Conservation (phyloP, 306 rosid genomes). For the Fagus sylvatica region DNA sequence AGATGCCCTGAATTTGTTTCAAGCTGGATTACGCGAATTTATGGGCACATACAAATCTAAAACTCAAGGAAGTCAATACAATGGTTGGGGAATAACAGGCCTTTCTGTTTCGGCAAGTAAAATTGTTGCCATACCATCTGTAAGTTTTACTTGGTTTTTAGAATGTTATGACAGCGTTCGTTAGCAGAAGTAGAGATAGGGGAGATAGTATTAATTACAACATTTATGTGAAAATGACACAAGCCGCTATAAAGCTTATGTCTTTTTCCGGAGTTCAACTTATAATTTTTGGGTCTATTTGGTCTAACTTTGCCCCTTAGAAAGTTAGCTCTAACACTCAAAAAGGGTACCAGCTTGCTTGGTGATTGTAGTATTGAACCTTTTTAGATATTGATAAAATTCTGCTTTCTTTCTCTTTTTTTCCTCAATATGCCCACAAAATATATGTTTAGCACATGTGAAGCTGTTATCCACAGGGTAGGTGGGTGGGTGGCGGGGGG, state of each 20-base stretch:
- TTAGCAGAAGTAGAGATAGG: too few relatives aligned
- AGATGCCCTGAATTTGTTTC: slow-evolving; percentile 83
- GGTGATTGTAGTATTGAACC: background rate
- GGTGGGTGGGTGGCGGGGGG: too few relatives aligned
- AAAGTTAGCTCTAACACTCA: background rate
- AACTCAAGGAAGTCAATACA: slow-evolving; percentile 47
- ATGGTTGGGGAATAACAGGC: slow-evolving; percentile 72
- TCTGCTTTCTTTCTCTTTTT: background rate
- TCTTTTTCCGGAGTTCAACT: slow-evolving; percentile 20
- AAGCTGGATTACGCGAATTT: slow-evolving; percentile 80
- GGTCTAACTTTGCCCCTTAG: slow-evolving; percentile 9
- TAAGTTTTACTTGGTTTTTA: slow-evolving; percentile 46
- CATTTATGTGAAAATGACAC: too few relatives aligned
- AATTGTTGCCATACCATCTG: slow-evolving; percentile 81
- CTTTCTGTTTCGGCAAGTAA: slow-evolving; percentile 90
- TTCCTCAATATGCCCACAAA: background rate
- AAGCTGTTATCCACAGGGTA: background rate
- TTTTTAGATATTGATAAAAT: background rate
- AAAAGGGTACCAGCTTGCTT: background rate
- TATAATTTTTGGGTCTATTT: slow-evolving; percentile 16
- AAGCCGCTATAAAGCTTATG: background rate
- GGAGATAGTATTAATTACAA: too few relatives aligned
- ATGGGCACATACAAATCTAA: slow-evolving; percentile 45
- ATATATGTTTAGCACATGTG: background rate
- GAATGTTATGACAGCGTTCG: slow-evolving; percentile 1